Evolutionary conservation across 768 basidiomycete genomes (phyloP), one percentile per base, ranked within the genome.

Genomic region (Pleurotus eryngii): DNA sequence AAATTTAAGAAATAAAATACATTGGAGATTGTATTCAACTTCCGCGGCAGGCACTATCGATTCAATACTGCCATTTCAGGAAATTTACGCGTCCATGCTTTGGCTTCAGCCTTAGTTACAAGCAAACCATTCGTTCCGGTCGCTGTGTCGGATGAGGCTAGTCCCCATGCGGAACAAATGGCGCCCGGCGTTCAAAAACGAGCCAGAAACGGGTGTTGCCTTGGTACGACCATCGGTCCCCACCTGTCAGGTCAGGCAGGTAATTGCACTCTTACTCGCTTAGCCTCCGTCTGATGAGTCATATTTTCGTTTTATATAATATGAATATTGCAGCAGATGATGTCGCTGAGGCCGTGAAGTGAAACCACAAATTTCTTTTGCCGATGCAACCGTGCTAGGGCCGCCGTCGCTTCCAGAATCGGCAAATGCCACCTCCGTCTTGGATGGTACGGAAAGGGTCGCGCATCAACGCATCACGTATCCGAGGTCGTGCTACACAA

Each of bases 11-110:
- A 35, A 35, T 35, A 35, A 35, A 35, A 35, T 35, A 35, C 30
- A 9, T 54, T 54, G 51, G 51, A 54, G 51, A 54, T 54, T 40
- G 51, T 39, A 50, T 50, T 50, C 17, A 27, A 42, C 37, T 39
- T 38, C 51, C 37, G 51, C 51, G 51, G 39, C 51, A 54, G 51
- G 51, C 42, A 42, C 37, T 51, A 51, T 38, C 26, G 49, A 42
- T 42, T n/a, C 51, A 39, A 39, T 22, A 11, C 18, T 54, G 39
- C 51, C 51, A 18, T 17, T 54, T 54, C 18, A 54, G 38, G 51
- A 35, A 17, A 39, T 27, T n/a, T 50, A 45, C 42, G n/a, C 20
- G 42, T 45, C 42, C 42, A 22, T 22, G 42, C 42, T n/a, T n/a
- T 22, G 42, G 42, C 42, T 20, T 37, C 49, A 37, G 26, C n/a